These are phyloP conservation scores for Themeda triandra DNA, from an alignment of 176 grass and related monocot genomes.

Conservation along the genomic window DNA sequence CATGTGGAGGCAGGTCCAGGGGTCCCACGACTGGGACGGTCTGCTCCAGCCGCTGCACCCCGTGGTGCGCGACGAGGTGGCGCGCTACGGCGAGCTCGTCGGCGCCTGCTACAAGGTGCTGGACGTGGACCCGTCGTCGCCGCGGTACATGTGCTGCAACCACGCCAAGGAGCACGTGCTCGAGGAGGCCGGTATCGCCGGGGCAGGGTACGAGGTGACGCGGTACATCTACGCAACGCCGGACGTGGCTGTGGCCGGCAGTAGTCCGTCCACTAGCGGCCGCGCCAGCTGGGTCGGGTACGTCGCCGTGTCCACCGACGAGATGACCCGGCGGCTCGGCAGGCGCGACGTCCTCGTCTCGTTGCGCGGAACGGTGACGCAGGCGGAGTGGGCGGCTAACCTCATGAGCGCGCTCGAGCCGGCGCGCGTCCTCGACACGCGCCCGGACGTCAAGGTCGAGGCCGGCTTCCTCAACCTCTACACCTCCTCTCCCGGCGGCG, in stretches of 20 bases:
- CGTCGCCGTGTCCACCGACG: conserved; percentile 55
- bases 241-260: not conserved
- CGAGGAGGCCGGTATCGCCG: conserved; percentile 25
- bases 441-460: conserved; percentile 66
- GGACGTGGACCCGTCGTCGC: conserved; percentile 46
- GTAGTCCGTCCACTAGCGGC: conserved; percentile 3
- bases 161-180: conserved; percentile 39
- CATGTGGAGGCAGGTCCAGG: conserved; percentile 54
- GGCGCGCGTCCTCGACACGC: conserved; percentile 48
- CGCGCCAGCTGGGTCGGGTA: conserved; percentile 58
- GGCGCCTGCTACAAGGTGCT: conserved; percentile 50
- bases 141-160: conserved; percentile 47
- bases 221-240: conserved; percentile 63
- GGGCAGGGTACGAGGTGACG: conserved; percentile 49
- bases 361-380: conserved; percentile 71
- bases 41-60: conserved; percentile 53
- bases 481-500: conserved; percentile 54
- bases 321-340: conserved; percentile 46
- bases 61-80: conserved; percentile 49
- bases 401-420: conserved; percentile 75
- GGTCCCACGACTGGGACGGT: conserved; percentile 42
- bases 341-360: conserved; percentile 67
- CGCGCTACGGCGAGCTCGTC: conserved; percentile 57
- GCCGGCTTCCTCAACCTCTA: conserved; percentile 82
- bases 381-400: conserved; percentile 72